Evolutionary conservation across 768 basidiomycete species (phyloP).

Genomic region (Roridomyces roridus): DNA sequence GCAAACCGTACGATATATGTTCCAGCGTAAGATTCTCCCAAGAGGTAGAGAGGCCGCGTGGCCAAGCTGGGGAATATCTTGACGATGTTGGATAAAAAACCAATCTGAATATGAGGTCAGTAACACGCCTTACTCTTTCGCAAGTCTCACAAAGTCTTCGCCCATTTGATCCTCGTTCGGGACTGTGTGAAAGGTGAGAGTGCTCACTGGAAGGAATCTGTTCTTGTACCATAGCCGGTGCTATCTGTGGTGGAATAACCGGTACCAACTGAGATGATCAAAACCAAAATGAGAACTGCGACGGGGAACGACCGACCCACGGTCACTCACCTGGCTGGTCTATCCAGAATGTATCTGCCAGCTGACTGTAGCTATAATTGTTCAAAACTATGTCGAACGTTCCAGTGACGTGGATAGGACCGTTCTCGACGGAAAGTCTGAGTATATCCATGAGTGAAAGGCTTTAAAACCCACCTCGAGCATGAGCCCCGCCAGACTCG

Average conservation of each 20-base stretch:
- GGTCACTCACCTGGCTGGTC: conserved; percentile 68
- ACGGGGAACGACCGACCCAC: no score
- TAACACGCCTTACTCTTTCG: background rate
- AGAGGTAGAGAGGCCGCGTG: conserved; percentile 69
- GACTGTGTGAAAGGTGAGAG: conserved; percentile 42
- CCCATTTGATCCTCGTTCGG: conserved; percentile 72
- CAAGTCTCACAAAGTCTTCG: conserved; percentile 50
- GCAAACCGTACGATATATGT: conserved; percentile 59
- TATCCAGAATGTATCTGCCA: conserved; percentile 75
- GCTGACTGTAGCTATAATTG: conserved; percentile 59
- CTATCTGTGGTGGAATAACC: conserved; percentile 72
- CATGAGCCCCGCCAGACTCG: conserved; percentile 67
- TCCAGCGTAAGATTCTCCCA: conserved; percentile 80
- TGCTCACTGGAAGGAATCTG: conserved; percentile 1
- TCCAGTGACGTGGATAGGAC: conserved; percentile 63
- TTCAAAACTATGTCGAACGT: conserved; percentile 59
- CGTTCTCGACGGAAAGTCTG: conserved; percentile 52
- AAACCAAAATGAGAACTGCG: background rate
- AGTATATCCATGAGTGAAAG: background rate
- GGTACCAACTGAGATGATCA: conserved; percentile 40
- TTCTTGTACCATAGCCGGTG: conserved; percentile 55
- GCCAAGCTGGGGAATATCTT: conserved; percentile 76
- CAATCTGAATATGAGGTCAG: conserved; percentile 51
- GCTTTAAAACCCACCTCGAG: conserved; percentile 54
- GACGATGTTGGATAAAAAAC: conserved; percentile 72